Conservation (phyloP, 2,329 filamentous ascomycete species). For the Neopestalotiopsis clavispora region DNA sequence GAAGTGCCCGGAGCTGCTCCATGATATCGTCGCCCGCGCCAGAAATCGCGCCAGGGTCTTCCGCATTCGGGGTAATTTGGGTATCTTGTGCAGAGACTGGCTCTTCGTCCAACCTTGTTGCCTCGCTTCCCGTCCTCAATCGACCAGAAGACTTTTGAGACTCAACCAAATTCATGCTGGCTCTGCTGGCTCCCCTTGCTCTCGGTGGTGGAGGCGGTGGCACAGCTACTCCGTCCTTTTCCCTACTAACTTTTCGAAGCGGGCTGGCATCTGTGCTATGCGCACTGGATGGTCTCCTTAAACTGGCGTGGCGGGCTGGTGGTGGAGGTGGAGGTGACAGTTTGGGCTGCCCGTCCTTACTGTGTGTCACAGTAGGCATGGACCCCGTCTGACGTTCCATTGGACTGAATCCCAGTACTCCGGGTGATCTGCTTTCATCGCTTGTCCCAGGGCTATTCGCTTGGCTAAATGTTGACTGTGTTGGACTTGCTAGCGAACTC, state of each 20-base stretch:
- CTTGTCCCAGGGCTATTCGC: conserved; percentile 22
- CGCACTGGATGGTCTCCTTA: conserved; percentile 49
- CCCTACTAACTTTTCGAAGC: conserved; percentile 36
- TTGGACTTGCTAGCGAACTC: conserved; percentile 34
- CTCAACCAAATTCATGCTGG: not conserved
- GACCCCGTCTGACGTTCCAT: conserved; percentile 10
- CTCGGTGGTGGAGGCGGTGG: conserved; percentile 56
- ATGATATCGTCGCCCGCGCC: conserved; percentile 9
- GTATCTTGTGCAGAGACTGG: not conserved
- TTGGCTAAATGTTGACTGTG: conserved; percentile 30
- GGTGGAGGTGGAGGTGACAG: conserved; percentile 48
- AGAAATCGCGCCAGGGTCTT: not conserved
- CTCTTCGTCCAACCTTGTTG: conserved; percentile 2
- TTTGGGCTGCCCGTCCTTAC: conserved; percentile 32
- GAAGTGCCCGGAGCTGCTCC: conserved; percentile 9
- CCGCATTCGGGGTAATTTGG: not conserved
- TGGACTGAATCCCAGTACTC: conserved; percentile 19
- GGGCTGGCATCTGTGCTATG: conserved; percentile 43
- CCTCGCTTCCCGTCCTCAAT: not conserved
- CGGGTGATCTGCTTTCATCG: conserved; percentile 27
- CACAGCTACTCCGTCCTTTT: conserved; percentile 28
- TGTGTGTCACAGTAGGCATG: conserved; percentile 24
- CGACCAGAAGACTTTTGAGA: not conserved
- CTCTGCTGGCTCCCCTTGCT: conserved; percentile 51
- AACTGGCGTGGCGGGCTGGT: conserved; percentile 49